phyloP scores from a whole-genome alignment of 2,329 filamentous ascomycete genomes.

The Lasiodiplodia theobromae region DNA sequence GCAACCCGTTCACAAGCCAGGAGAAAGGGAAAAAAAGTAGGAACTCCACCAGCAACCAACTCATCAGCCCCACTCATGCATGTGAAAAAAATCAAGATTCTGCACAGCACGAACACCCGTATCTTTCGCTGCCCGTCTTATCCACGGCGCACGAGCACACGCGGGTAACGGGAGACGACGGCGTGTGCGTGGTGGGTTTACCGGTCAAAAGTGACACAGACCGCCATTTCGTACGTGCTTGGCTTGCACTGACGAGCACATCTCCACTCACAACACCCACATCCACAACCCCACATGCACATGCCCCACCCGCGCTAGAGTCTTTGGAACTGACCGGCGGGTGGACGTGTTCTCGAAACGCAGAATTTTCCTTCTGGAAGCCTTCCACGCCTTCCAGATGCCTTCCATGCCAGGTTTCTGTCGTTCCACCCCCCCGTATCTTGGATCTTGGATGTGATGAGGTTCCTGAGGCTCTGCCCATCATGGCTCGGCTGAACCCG shows the following conservation, averaged over 20 bases:
- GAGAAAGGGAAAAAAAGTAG: not conserved
- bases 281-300: not conserved
- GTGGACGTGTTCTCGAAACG: not conserved
- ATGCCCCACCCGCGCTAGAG: not conserved
- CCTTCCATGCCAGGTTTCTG: not conserved
- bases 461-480: not conserved
- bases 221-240: slow-evolving; percentile 9
- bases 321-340: not conserved
- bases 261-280: not conserved
- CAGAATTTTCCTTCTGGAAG: not conserved
- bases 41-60: not conserved
- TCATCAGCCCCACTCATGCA: not conserved
- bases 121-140: not conserved
- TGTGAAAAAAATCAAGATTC: not conserved
- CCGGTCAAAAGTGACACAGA: slow-evolving; percentile 8
- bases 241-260: not conserved
- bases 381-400: not conserved
- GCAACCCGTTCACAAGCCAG: not conserved
- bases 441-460: not conserved
- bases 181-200: not conserved
- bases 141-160: not conserved
- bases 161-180: not conserved
- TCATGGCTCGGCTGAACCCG: not conserved
- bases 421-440: not conserved
- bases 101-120: not conserved